These are phyloP conservation scores for Trametes sanguinea DNA, from an alignment of 768 basidiomycete species.

Conservation along the genomic window DNA sequence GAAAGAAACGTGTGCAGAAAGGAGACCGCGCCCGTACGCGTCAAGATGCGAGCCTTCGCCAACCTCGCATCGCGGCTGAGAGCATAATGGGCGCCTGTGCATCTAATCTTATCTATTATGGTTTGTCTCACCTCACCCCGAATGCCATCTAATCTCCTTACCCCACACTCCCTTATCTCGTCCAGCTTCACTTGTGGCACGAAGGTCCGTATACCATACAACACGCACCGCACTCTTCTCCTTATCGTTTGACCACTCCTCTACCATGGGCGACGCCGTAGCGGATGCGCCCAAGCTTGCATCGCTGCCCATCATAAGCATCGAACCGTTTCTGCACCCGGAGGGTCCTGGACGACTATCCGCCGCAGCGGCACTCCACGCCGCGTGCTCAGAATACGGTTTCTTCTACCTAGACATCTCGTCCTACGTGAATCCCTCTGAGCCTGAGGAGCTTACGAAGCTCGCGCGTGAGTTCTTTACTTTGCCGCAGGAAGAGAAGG, in stretches of 20 bases:
- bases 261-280: background rate
- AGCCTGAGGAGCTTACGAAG: constrained; percentile 64
- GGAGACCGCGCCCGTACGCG: constrained; percentile 7
- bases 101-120: constrained; percentile 19
- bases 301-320: constrained; percentile 69
- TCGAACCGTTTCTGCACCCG: constrained; percentile 60
- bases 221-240: background rate
- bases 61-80: constrained; percentile 4
- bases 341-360: constrained; percentile 43
- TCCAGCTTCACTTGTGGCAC: background rate
- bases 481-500: constrained; percentile 60
- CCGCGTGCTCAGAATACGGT: constrained; percentile 75
- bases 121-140: background rate
- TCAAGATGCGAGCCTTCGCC: constrained; percentile 16
- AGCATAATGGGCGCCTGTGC: constrained; percentile 10
- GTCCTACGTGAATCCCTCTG: constrained; percentile 52
- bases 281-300: constrained; percentile 22
- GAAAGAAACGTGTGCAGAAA: constrained; percentile 16
- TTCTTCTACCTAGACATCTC: constrained; percentile 89
- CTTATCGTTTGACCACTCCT: background rate
- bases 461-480: constrained; percentile 75
- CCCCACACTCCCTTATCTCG: constrained; percentile 3
- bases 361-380: constrained; percentile 59
- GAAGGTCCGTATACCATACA: background rate
- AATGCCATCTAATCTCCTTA: constrained; percentile 1